Conservation (phyloP, 768 basidiomycete species). For the Crassisporium funariophilum region DNA sequence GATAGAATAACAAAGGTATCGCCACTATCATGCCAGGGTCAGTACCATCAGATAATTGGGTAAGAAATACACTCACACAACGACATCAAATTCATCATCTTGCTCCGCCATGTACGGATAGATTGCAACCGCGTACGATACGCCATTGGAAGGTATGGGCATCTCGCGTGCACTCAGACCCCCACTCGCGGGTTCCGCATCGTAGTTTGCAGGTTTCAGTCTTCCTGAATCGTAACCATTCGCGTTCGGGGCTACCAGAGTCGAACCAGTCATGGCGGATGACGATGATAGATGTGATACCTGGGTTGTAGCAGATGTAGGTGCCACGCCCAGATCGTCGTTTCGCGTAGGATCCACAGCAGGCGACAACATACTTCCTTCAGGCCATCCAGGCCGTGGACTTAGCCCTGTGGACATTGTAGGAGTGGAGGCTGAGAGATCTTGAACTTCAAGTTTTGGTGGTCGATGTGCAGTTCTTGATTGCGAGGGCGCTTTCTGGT, state of each 20-base stretch:
- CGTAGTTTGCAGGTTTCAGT: slow-evolving; percentile 15
- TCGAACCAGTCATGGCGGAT: slow-evolving; percentile 27
- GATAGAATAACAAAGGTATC: slow-evolving; percentile 93
- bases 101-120: slow-evolving; percentile 99
- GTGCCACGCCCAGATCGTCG: slow-evolving; percentile 43
- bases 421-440: slow-evolving; percentile 51
- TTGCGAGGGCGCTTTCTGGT: slow-evolving; percentile 42
- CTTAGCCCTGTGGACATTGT: slow-evolving; percentile 59
- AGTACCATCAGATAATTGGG: slow-evolving; percentile 5
- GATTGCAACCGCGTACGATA: slow-evolving; percentile 96
- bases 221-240: slow-evolving; percentile 28
- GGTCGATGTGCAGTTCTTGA: slow-evolving; percentile 56
- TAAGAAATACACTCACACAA: slow-evolving; percentile 65
- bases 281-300: slow-evolving; percentile 26
- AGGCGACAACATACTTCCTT: slow-evolving; percentile 63
- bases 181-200: slow-evolving; percentile 19
- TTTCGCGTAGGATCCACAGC: slow-evolving; percentile 38
- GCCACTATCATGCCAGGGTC: slow-evolving; percentile 50
- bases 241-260: slow-evolving; percentile 26
- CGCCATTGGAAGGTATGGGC: slow-evolving; percentile 44
- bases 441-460: slow-evolving; percentile 70
- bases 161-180: slow-evolving; percentile 28
- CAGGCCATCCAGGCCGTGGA: slow-evolving; percentile 77
- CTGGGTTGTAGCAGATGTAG: slow-evolving; percentile 38
- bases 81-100: slow-evolving; percentile 97